These are phyloP conservation scores for Dothideomycetes sp. DNA, from an alignment of 2,329 filamentous ascomycete species.

Conservation along the genomic window DNA sequence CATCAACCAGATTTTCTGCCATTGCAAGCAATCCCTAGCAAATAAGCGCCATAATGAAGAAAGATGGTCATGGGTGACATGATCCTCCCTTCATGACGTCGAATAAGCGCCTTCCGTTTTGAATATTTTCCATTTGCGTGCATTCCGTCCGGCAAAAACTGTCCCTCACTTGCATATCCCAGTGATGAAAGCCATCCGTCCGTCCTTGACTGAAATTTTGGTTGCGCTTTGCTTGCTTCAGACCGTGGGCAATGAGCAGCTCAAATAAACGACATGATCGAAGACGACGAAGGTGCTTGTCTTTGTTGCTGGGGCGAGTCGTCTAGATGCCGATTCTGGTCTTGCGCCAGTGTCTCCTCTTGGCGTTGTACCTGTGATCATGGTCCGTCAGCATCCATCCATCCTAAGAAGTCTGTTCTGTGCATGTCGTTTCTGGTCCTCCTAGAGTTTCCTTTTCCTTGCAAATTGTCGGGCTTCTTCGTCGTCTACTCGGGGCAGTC, in stretches of 20 bases:
- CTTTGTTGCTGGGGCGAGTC: conserved; percentile 30
- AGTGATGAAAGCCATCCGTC: too few species aligned
- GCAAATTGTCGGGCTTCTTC: neutral
- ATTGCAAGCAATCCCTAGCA: conserved; percentile 8
- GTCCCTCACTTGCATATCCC: too few species aligned
- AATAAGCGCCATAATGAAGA: conserved; percentile 4
- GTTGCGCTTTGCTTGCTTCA: neutral
- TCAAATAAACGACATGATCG: conserved; percentile 6
- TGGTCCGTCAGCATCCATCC: conserved; percentile 1
- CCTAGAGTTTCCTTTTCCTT: neutral
- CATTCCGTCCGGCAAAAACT: too few species aligned
- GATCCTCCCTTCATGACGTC: neutral
- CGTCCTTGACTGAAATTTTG: too few species aligned
- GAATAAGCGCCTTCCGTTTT: neutral
- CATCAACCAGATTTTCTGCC: conserved; percentile 9
- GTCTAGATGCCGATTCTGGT: conserved; percentile 96
- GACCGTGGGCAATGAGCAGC: neutral
- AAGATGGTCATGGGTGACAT: neutral
- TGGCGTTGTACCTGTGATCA: conserved; percentile 85
- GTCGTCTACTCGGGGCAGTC: conserved; percentile 24
- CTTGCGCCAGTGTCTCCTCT: conserved; percentile 99
- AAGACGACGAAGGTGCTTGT: conserved; percentile 2
- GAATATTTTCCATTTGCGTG: too few species aligned
- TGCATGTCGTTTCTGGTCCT: conserved; percentile 10
- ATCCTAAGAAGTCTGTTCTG: too few species aligned